Percentiles rank a stretch among this genome's conserved stretches.
phyloP scores from a whole-genome alignment of 2,329 filamentous ascomycete species.

The Amphichorda felina region DNA sequence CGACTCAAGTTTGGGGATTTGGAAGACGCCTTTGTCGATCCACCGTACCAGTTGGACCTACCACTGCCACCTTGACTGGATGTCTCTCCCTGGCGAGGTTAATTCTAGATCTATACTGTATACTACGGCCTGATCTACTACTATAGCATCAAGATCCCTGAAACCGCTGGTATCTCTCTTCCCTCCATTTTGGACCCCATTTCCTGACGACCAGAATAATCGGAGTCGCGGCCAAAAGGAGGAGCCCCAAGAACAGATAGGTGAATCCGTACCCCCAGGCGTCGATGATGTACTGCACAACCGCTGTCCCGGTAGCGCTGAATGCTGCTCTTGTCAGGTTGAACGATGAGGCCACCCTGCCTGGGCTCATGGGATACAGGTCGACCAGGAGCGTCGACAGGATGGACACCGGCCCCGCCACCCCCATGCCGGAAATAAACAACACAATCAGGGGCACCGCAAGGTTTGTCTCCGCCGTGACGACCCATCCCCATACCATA shows the following conservation, averaged over 20 bases:
- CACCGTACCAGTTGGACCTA: too few relatives aligned
- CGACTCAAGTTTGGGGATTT: too few relatives aligned
- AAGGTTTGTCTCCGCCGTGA: constrained; percentile 21
- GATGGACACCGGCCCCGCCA: constrained; percentile 27
- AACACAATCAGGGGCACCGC: constrained; percentile 27
- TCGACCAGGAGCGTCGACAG: constrained; percentile 29
- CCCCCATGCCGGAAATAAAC: constrained; percentile 21
- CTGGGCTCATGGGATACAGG: constrained; percentile 26
- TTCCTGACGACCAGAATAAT: constrained; percentile 14
- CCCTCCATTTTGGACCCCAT: constrained; percentile 18
- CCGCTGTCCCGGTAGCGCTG: constrained; percentile 24
- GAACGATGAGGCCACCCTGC: constrained; percentile 26
- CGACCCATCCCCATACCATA: constrained; percentile 29
- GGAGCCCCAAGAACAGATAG: constrained; percentile 19
- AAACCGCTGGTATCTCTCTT: constrained; percentile 14
- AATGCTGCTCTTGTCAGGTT: constrained; percentile 27
- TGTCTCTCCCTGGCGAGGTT: too few relatives aligned
- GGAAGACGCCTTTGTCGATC: too few relatives aligned
- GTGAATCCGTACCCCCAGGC: constrained; percentile 25
- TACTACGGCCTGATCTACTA: too few relatives aligned
- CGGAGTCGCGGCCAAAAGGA: constrained; percentile 15
- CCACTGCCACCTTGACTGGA: too few relatives aligned
- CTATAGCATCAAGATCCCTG: too few relatives aligned
- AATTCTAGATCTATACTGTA: background rate
- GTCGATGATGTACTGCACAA: constrained; percentile 27